Evolutionary conservation across 1,284 basidiomycete genomes (phyloP).

Genomic region (Fomitopsis schrenkii): DNA sequence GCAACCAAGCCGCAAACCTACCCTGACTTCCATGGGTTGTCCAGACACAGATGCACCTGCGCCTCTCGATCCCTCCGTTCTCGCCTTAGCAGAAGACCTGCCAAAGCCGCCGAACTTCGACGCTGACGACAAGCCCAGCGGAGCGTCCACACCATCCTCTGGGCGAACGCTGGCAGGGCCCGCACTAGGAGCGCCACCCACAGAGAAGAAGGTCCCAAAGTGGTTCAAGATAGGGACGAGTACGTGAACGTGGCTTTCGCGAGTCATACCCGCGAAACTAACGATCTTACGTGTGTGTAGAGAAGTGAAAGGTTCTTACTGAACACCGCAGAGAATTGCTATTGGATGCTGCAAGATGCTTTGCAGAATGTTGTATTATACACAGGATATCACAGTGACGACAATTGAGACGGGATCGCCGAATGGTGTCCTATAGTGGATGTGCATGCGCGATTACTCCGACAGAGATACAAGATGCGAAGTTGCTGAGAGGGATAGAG

Average conservation of each 20-base stretch:
- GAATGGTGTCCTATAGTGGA: too few species aligned
- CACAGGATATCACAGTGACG: neutral
- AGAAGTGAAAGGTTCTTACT: neutral
- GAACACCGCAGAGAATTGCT: neutral
- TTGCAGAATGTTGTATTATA: neutral
- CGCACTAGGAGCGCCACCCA: constrained; percentile 8
- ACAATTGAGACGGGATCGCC: too few species aligned
- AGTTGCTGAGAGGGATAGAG: neutral
- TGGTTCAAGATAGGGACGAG: constrained; percentile 59
- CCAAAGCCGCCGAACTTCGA: constrained; percentile 46
- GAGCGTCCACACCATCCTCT: neutral
- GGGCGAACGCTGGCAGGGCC: constrained; percentile 1
- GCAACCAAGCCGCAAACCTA: constrained; percentile 1
- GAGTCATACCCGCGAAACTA: neutral
- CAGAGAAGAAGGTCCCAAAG: constrained; percentile 66
- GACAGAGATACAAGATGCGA: neutral
- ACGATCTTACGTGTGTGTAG: neutral
- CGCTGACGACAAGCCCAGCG: constrained; percentile 9
- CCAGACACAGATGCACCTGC: constrained; percentile 42
- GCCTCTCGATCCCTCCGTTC: constrained; percentile 57
- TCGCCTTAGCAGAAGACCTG: constrained; percentile 56
- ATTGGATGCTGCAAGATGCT: neutral
- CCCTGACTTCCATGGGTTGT: neutral
- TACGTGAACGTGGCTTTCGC: constrained; percentile 9
- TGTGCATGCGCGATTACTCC: neutral